phyloP scores from a whole-genome alignment of 139 green algal species.

The Micractinium sp. region DNA sequence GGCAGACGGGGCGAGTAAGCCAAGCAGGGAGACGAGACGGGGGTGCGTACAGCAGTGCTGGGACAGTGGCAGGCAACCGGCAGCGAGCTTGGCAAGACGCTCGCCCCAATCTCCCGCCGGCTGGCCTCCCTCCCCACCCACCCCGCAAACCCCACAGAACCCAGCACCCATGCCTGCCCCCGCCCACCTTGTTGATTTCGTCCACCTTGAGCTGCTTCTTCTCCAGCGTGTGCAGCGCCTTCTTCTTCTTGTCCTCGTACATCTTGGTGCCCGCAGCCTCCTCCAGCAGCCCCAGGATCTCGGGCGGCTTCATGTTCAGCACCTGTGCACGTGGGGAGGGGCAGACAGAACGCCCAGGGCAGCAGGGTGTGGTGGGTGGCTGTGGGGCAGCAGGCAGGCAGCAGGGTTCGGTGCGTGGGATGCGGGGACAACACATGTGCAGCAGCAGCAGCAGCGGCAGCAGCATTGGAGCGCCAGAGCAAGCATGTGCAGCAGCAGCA shows the following conservation, averaged over 20 bases:
- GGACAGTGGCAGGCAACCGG: no score
- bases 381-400: neutral
- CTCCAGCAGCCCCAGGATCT: constrained; percentile 98
- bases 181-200: constrained; percentile 93
- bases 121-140: neutral
- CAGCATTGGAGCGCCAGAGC: no score
- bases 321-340: constrained; percentile 77
- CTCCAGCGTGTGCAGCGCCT: constrained; percentile 81
- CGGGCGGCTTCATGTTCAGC: constrained; percentile 98
- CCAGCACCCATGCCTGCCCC: neutral
- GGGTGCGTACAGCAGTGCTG: no score
- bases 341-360: no score
- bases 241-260: constrained; percentile 99
- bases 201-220: constrained; percentile 97
- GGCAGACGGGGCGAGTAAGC: neutral
- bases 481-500: no score
- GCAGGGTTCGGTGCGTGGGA: neutral
- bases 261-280: constrained; percentile 97
- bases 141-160: no score
- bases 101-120: no score
- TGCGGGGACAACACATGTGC: neutral
- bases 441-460: no score
- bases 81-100: no score
- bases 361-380: no score
- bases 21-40: no score